Percentiles rank a stretch among this genome's conserved stretches.
Conservation (phyloP, 139 green algal species). For the Choricystis sp. region DNA sequence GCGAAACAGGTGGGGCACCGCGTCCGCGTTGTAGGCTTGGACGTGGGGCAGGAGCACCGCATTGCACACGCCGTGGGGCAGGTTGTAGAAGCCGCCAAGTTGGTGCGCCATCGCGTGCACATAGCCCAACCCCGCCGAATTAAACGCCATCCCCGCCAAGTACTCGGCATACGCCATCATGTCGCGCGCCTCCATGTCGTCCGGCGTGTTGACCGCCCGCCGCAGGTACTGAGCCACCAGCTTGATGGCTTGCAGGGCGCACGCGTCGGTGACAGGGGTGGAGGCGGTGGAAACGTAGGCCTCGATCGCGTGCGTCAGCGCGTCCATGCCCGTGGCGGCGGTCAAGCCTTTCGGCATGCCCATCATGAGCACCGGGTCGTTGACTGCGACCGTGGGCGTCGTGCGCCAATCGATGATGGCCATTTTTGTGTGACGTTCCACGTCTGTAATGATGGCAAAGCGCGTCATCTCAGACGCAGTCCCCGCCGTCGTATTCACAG, state of each 20-base stretch:
- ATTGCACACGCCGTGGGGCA: constrained; percentile 16
- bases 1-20: not conserved
- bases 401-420: constrained; percentile 10
- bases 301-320: constrained; percentile 12
- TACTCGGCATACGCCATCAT: constrained; percentile 14
- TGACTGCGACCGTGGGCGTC: constrained; percentile 12
- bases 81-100: constrained; percentile 12
- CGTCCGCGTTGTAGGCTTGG: constrained; percentile 8
- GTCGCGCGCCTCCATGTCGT: constrained; percentile 8
- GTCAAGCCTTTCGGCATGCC: constrained; percentile 10
- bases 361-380: constrained; percentile 6
- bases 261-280: constrained; percentile 12
- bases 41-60: constrained; percentile 11
- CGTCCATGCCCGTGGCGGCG: constrained; percentile 18
- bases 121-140: constrained; percentile 8
- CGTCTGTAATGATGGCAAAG: constrained; percentile 15
- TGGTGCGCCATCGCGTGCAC: constrained; percentile 16
- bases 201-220: constrained; percentile 2
- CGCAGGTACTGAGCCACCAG: constrained; percentile 10
- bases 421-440: constrained; percentile 5
- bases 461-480: constrained; percentile 14
- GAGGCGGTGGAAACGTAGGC: constrained; percentile 5
- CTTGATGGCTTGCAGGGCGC: constrained; percentile 9
- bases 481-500: constrained; percentile 10
- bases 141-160: constrained; percentile 14